These are phyloP conservation scores for Wakefieldia striispora DNA, from an alignment of 768 basidiomycete species.

Conservation along the genomic window DNA sequence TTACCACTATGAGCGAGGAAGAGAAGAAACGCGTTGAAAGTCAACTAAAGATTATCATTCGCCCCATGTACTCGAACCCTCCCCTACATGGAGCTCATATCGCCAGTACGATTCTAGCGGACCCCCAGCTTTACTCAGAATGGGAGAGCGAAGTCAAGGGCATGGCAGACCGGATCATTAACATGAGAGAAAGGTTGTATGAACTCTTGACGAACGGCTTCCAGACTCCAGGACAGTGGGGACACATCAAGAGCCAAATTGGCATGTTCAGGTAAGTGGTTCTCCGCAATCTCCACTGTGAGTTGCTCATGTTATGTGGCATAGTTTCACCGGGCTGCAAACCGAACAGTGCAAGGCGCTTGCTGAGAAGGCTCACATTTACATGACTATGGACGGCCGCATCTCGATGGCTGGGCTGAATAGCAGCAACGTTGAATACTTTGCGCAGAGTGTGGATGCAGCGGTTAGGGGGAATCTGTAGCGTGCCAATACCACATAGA, in stretches of 20 bases:
- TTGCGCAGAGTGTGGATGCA: constrained; percentile 81
- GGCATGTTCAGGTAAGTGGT: constrained; percentile 90
- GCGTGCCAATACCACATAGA: constrained; percentile 29
- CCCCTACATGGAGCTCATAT: constrained; percentile 88
- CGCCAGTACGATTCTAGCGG: constrained; percentile 79
- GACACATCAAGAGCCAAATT: constrained; percentile 92
- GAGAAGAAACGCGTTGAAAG: constrained; percentile 88
- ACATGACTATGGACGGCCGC: constrained; percentile 92
- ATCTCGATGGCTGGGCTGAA: constrained; percentile 95
- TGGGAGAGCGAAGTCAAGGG: constrained; percentile 93
- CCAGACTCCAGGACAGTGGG: constrained; percentile 93
- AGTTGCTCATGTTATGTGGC: constrained; percentile 3
- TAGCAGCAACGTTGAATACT: constrained; percentile 80
- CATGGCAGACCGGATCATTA: constrained; percentile 95
- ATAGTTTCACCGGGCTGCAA: constrained; percentile 83
- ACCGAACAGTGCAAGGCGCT: constrained; percentile 76
- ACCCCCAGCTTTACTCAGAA: constrained; percentile 69
- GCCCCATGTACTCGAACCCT: constrained; percentile 98
- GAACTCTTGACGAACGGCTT: constrained; percentile 70
- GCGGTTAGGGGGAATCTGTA: constrained; percentile 78
- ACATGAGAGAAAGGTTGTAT: constrained; percentile 85
- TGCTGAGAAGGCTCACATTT: constrained; percentile 86
- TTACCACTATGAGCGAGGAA: constrained; percentile 64
- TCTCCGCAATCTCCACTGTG: background rate
- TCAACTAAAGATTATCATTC: constrained; percentile 92